Conservation (phyloP, 768 basidiomycete species). For the Panellus pusillus region DNA sequence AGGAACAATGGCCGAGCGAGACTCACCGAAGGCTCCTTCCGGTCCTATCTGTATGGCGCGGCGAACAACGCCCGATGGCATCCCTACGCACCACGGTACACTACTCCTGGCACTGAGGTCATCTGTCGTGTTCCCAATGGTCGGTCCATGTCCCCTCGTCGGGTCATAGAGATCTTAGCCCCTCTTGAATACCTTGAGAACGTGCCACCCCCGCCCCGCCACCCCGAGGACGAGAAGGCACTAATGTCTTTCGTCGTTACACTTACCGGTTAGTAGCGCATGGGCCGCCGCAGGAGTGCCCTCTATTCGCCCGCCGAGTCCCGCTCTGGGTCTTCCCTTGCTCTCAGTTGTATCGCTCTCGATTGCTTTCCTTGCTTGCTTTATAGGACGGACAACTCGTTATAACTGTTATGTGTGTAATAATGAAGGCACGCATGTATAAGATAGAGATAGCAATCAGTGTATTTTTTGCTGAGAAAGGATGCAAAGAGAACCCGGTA, state of each 20-base stretch:
- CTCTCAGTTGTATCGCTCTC: background rate
- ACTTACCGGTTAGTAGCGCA: background rate
- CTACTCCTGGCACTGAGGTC: background rate
- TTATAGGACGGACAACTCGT: background rate
- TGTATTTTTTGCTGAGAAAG: no score
- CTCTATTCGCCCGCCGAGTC: background rate
- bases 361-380: conserved; percentile 5
- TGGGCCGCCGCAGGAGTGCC: background rate
- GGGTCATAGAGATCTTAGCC: conserved; percentile 41
- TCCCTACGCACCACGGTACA: background rate
- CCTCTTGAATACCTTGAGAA: conserved; percentile 65
- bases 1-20: conserved; percentile 31
- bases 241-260: conserved; percentile 51
- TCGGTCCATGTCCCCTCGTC: background rate
- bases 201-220: conserved; percentile 60
- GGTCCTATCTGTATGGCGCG: background rate
- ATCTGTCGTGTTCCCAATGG: no score
- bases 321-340: background rate
- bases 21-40: conserved; percentile 6
- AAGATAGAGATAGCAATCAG: no score
- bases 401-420: no score
- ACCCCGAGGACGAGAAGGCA: conserved; percentile 70
- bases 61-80: conserved; percentile 7
- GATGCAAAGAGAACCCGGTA: no score
- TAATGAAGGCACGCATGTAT: no score